Conservation (phyloP, 1,139 yeast genomes). For the Protomyces inouyei region DNA sequence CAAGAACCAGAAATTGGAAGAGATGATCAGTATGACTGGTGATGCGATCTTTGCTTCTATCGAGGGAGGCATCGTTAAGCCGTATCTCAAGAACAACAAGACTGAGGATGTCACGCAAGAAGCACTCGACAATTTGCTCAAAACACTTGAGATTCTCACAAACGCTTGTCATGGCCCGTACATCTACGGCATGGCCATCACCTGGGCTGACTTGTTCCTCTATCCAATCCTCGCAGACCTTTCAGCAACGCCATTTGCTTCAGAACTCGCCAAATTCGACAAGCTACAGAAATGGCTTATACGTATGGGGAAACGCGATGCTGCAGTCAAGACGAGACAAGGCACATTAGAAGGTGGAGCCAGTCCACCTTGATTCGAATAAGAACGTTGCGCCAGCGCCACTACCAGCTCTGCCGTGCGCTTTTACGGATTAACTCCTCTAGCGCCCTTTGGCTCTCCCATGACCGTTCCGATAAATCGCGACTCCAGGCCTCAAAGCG, state of each 20-base stretch:
- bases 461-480: not conserved
- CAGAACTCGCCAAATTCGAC: not conserved
- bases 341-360: conserved; percentile 16
- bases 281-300: conserved; percentile 7
- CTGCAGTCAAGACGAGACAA: conserved; percentile 6
- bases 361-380: not conserved
- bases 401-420: not conserved
- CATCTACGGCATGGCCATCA: conserved; percentile 15
- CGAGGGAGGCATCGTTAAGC: conserved; percentile 18
- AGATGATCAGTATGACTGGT: conserved; percentile 5
- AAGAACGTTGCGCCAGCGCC: not conserved
- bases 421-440: not conserved
- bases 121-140: not conserved
- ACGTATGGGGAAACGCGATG: conserved; percentile 15
- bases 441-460: not conserved
- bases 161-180: conserved; percentile 11
- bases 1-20: conserved; percentile 15
- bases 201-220: conserved; percentile 21
- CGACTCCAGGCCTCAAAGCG: not conserved
- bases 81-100: conserved; percentile 1
- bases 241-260: conserved; percentile 14
- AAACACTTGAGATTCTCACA: not conserved
- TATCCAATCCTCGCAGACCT: conserved; percentile 22
- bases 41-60: conserved; percentile 13
- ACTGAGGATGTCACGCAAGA: not conserved